Evolutionary conservation across 2,329 filamentous ascomycete species (phyloP), one percentile per base, ranked within the genome.

Genomic region (Macrophomina tecta): DNA sequence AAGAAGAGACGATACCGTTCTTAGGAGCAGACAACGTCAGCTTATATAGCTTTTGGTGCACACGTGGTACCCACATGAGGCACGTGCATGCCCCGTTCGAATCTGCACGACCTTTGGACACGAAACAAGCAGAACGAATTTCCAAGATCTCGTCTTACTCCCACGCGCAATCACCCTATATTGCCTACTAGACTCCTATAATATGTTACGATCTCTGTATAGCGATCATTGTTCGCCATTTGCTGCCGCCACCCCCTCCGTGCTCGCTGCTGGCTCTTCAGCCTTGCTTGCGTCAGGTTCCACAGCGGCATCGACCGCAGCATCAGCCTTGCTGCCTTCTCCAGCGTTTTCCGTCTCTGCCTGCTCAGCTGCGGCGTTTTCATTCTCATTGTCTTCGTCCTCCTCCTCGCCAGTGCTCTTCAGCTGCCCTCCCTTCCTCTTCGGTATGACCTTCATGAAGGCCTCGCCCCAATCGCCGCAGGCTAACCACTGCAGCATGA

Each of bases 401-500:
- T 52, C 63, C 12, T 72, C 68, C 14, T 72, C 70, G 23, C 68
- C 68, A 2, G 70, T 71, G 12, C 69, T 70, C 67, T 83, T 92
- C 72, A 97, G 75, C 65, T 84, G 86, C 0, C 91, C 93, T 0
- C 92, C 93, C 78, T 99, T 99, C 69, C 95, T 84, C 79, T 93
- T 93, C 0, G 95, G 95, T 71, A 99, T 94, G 3, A 96, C 93
- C 61, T 87, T 85, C 79, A 94, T 81, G 76, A 99, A 99, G 0
- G 95, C 94, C 74, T 91, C 84, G 1, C 90, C 94, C 95, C 95
- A 99, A 77, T 98, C 91, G 2, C 91, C 92, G 58, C 87, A 88
- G 78, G 97, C 93, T 65, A 99, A 79, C 93, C 94, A 99, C 70
- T 89, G 89, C 53, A 97, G 81, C 92, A 99, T 97, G 69, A 99